Conservation (phyloP, 768 basidiomycete genomes). For the Lactarius indigo region DNA sequence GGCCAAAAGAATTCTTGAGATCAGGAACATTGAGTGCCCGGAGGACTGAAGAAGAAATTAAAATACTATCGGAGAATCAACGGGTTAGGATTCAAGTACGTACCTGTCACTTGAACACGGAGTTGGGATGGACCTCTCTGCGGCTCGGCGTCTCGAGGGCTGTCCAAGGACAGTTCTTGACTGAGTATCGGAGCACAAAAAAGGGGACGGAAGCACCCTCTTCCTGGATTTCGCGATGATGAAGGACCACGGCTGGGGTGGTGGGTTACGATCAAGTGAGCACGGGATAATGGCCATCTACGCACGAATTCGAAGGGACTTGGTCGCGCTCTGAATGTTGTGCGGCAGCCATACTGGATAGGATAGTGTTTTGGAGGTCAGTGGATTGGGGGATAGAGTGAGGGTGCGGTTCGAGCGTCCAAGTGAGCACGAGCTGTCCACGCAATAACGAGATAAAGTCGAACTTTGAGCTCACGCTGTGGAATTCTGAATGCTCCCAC, state of each 20-base stretch:
- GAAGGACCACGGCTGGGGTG: no score
- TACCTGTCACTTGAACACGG: background rate
- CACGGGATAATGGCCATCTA: background rate
- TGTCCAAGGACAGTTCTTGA: background rate
- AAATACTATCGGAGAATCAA: background rate
- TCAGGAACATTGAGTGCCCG: no score
- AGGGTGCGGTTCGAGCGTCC: no score
- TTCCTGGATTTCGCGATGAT: background rate
- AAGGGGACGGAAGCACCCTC: background rate
- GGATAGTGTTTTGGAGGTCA: no score
- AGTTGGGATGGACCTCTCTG: background rate
- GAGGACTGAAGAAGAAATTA: no score
- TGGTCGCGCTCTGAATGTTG: no score
- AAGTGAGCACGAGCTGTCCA: no score
- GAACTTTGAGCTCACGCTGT: no score
- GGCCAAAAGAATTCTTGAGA: no score
- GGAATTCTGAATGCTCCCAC: constrained; percentile 6
- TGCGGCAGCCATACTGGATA: no score
- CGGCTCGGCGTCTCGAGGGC: background rate
- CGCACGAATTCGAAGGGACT: background rate
- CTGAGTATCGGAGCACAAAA: background rate
- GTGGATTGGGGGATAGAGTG: no score
- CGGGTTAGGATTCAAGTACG: background rate
- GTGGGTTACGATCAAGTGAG: background rate
- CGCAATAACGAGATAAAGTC: no score